Evolutionary conservation across 169 alveolate genomes (phyloP), one percentile per base, ranked within the genome.

Genomic region (Eimeria tenella): DNA sequence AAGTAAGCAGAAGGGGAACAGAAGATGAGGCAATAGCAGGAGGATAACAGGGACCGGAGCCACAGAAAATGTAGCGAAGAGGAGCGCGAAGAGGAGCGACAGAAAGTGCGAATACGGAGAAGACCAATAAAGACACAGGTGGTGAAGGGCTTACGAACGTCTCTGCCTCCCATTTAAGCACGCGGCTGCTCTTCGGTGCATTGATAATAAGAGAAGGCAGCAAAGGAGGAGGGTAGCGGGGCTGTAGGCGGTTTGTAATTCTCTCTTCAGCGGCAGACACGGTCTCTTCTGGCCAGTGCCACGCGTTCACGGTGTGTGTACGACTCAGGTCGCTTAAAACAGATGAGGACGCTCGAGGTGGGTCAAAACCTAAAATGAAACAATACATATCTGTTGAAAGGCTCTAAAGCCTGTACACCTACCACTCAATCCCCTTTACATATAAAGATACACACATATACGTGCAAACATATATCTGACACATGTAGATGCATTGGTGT

Each of bases 101-200:
- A 15, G 17, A 58, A 58, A 15, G 2, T 58, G 68, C 68, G 2
- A 10, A 58, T 58, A 58, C 68, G 17, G 68, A 58, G 21, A 58
- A 58, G 68, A 58, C 68, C 11, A 3, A 58, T 3, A 58, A 15
- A 58, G 21, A 58, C 68, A 58, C 68, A 58, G 68, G 17, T 1
- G 17, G 17, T 11, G 68, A 58, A 58, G 42, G 17, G 58, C 89
- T 10, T 25, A 81, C 89, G 21, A 81, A 81, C 15, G 89, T 81
- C 55, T 81, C 89, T 4, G 60, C 13, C 73, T 81, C 89, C 89
- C 89, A 81, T 11, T 58, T 15, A 23, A 81, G 89, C 23, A 56
- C 89, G 8, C 74, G 52, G 5, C 58, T 31, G 73, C 89, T 81
- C 21, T 81, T 81, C 56, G 89, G 89, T 10, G 89, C 89, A n/a